These are phyloP conservation scores for Ogataea neopini DNA, from an alignment of 805 yeast species.

Conservation along the genomic window DNA sequence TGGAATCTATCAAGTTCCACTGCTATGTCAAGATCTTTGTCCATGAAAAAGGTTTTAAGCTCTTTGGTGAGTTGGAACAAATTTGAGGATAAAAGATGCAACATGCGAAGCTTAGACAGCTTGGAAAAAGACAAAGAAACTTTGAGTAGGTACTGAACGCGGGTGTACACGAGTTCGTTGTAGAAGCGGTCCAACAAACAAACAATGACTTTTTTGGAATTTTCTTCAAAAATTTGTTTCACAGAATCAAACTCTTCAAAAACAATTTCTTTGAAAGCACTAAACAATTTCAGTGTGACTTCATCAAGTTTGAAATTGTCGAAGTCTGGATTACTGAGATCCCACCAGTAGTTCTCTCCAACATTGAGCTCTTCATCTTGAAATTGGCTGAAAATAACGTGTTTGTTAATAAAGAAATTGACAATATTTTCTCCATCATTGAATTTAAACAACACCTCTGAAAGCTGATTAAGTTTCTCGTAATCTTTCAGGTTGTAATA, in stretches of 20 bases:
- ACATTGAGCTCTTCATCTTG: slow-evolving; percentile 32
- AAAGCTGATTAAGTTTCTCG: slow-evolving; percentile 71
- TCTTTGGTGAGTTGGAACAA: slow-evolving; percentile 62
- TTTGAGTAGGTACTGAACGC: slow-evolving; percentile 57
- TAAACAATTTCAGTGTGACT: slow-evolving; percentile 52
- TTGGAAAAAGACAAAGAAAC: slow-evolving; percentile 63
- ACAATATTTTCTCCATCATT: slow-evolving; percentile 85
- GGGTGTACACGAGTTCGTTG: slow-evolving; percentile 65
- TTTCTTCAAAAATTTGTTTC: slow-evolving; percentile 59
- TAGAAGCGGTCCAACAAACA: slow-evolving; percentile 74
- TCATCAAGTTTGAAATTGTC: slow-evolving; percentile 51
- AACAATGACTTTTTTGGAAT: slow-evolving; percentile 63
- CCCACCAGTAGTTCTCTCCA: slow-evolving; percentile 51
- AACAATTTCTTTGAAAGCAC: slow-evolving; percentile 58
- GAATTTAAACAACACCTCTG: slow-evolving; percentile 72
- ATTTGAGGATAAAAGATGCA: slow-evolving; percentile 64
- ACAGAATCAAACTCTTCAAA: slow-evolving; percentile 74
- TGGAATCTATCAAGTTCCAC: slow-evolving; percentile 66
- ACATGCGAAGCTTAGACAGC: slow-evolving; percentile 71
- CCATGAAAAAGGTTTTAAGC: slow-evolving; percentile 58
- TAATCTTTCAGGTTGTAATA: slow-evolving; percentile 73
- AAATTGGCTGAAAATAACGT: slow-evolving; percentile 61
- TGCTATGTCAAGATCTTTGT: slow-evolving; percentile 47
- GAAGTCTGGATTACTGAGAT: slow-evolving; percentile 58
- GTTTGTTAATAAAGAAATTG: slow-evolving; percentile 77